These are phyloP conservation scores for Ceratocystis ficicola DNA, from an alignment of 2,329 filamentous ascomycete species.

Conservation along the genomic window DNA sequence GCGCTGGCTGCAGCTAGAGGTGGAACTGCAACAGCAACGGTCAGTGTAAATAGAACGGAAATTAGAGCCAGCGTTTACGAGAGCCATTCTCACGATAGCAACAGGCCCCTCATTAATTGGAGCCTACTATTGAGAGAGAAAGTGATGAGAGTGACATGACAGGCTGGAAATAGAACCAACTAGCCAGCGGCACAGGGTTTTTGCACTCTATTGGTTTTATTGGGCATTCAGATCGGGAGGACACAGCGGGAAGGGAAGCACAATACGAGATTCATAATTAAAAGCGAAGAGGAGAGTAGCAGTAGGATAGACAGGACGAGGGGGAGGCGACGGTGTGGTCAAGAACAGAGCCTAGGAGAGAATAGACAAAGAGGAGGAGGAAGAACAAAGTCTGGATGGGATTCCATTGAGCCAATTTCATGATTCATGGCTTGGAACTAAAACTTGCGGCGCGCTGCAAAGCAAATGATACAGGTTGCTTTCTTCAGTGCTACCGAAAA, in stretches of 20 bases:
- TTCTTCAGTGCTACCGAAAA: constrained; percentile 8
- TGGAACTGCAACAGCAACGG: neutral
- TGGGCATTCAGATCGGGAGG: neutral
- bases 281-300: neutral
- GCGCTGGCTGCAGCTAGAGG: neutral
- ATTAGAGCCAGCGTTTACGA: neutral
- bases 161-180: neutral
- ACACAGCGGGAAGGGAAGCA: neutral
- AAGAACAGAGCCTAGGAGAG: neutral
- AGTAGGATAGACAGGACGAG: neutral
- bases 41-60: neutral
- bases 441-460: neutral
- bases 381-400: constrained; percentile 12
- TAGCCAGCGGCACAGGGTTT: neutral
- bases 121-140: neutral
- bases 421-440: neutral
- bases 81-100: neutral
- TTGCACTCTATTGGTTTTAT: neutral
- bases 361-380: neutral
- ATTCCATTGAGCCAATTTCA: constrained; percentile 5
- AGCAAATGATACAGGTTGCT: neutral
- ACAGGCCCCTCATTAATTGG: neutral
- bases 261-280: neutral
- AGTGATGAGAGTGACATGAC: neutral
- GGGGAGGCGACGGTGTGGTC: neutral